phyloP scores from a whole-genome alignment of 768 basidiomycete species.

The Phylloporus sp. region DNA sequence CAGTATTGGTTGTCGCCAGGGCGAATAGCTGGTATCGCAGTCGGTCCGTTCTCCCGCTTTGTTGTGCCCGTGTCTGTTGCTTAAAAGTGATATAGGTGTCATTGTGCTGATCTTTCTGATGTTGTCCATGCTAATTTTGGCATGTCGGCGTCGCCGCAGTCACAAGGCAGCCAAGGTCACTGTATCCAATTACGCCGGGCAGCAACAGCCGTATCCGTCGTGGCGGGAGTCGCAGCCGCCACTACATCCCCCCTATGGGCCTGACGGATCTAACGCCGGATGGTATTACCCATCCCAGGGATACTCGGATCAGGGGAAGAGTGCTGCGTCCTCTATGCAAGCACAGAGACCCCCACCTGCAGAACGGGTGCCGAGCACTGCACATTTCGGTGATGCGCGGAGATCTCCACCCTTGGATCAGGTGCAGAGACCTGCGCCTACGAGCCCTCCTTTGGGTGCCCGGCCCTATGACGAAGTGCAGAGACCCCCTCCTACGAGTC shows the following conservation, averaged over 20 bases:
- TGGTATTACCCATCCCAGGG: slow-evolving; percentile 6
- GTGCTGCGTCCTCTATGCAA: not conserved
- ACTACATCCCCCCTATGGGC: not conserved
- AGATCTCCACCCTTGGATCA: not conserved
- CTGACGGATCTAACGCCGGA: not conserved
- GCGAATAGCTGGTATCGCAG: slow-evolving; percentile 22
- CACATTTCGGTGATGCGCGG: not conserved
- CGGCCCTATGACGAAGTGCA: not conserved
- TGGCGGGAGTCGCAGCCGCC: slow-evolving; percentile 11
- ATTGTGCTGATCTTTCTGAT: slow-evolving; percentile 9
- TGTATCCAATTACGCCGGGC: not conserved
- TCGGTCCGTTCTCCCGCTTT: slow-evolving; percentile 18
- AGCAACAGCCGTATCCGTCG: slow-evolving; percentile 1
- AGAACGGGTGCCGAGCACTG: not conserved
- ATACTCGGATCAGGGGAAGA: slow-evolving; percentile 1
- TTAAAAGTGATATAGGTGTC: slow-evolving; percentile 9
- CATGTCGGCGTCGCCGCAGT: slow-evolving; percentile 8
- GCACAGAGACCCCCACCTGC: not conserved
- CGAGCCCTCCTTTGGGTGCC: not conserved
- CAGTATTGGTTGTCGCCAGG: slow-evolving; percentile 22
- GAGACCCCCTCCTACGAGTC: not conserved
- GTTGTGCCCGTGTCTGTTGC: not conserved
- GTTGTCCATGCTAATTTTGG: not conserved
- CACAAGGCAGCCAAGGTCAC: not conserved
- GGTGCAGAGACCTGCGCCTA: not conserved